Evolutionary conservation across 257 asterid species (phyloP).

Genomic region (Nicotiana knightiana): DNA sequence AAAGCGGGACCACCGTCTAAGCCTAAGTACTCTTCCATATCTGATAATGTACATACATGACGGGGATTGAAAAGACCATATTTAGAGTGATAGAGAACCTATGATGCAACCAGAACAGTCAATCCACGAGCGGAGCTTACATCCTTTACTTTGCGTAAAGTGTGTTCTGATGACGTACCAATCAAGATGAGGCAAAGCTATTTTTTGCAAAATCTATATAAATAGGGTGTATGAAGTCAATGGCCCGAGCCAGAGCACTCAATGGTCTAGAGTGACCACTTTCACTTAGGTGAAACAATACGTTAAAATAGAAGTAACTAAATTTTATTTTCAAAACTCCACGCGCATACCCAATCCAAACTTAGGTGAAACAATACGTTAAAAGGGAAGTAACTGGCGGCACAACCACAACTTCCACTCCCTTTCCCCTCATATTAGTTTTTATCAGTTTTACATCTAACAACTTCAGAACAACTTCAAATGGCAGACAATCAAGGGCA

Average conservation of each 20-base stretch:
- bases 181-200: neutral
- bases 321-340: too few relatives aligned
- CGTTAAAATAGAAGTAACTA: too few relatives aligned
- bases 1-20: neutral
- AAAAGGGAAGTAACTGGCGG: too few relatives aligned
- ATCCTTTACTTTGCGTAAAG: neutral
- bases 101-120: conserved; percentile 1
- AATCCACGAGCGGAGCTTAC: neutral
- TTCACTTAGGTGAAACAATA: neutral
- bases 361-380: too few relatives aligned
- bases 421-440: too few relatives aligned
- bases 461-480: too few relatives aligned
- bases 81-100: conserved; percentile 5
- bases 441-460: too few relatives aligned
- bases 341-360: too few relatives aligned
- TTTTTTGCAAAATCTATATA: neutral
- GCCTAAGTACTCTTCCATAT: neutral
- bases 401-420: too few relatives aligned
- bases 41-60: neutral
- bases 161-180: neutral
- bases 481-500: too few relatives aligned
- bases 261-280: neutral
- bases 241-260: neutral
- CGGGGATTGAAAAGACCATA: neutral
- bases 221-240: neutral